Percentiles rank a stretch among this genome's conserved stretches.
phyloP scores from a whole-genome alignment of 1,284 basidiomycete species.

The Cryptococcus sp. region DNA sequence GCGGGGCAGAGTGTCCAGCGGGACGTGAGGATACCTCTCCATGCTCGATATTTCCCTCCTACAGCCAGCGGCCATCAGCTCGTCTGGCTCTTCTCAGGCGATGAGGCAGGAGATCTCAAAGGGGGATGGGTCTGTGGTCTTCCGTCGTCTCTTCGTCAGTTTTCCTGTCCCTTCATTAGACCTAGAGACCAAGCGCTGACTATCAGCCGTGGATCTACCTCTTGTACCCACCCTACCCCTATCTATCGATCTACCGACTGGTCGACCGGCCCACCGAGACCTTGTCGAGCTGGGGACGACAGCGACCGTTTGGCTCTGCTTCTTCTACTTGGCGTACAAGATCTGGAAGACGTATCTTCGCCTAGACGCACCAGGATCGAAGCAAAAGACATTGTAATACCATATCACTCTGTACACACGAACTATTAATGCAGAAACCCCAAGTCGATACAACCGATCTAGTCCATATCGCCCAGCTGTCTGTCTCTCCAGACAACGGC shows the following conservation, averaged over 20 bases:
- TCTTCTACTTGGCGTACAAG: slow-evolving; percentile 24
- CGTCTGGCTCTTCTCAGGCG: slow-evolving; percentile 8
- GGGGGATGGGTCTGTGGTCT: slow-evolving; percentile 16
- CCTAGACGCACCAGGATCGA: background rate
- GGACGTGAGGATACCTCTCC: slow-evolving; percentile 31
- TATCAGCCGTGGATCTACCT: background rate
- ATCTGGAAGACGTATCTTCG: slow-evolving; percentile 6
- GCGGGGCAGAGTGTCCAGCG: slow-evolving; percentile 2
- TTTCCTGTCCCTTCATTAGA: background rate
- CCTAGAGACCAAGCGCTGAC: background rate
- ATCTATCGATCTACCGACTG: slow-evolving; percentile 19
- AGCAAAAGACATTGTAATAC: background rate
- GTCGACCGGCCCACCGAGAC: slow-evolving; percentile 19
- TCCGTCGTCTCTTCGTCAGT: background rate
- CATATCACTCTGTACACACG: background rate
- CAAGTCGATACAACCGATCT: no score
- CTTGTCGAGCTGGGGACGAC: slow-evolving; percentile 22
- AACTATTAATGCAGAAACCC: no score
- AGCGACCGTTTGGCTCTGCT: slow-evolving; percentile 25
- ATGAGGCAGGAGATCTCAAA: slow-evolving; percentile 3
- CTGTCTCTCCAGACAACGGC: no score
- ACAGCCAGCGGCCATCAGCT: slow-evolving; percentile 8
- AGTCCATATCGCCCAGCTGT: no score
- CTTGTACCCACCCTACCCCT: slow-evolving; percentile 4
- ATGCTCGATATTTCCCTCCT: slow-evolving; percentile 34